These are phyloP conservation scores for Aspergillus fumigatiaffinis DNA, from an alignment of 2,329 filamentous ascomycete genomes.

Conservation along the genomic window DNA sequence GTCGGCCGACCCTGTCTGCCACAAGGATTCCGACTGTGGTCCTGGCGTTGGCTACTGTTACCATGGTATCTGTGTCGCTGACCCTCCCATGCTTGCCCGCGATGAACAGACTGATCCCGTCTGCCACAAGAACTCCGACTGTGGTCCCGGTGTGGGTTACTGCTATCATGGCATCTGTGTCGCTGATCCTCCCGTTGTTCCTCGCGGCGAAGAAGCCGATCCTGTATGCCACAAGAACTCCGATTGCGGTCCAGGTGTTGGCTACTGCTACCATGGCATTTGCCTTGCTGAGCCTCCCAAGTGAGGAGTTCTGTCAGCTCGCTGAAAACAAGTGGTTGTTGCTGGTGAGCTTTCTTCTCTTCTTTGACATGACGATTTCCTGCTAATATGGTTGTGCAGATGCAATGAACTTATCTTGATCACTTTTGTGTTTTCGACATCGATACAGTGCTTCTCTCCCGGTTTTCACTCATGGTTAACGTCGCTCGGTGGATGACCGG, in stretches of 20 bases:
- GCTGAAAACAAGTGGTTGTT: not conserved
- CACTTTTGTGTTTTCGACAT: not conserved
- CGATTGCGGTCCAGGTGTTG: conserved; percentile 1
- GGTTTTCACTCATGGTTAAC: not conserved
- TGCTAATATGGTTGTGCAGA: not conserved
- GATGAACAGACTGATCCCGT: not conserved
- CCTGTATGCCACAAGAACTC: not conserved
- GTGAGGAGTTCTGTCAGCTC: not conserved
- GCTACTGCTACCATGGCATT: conserved; percentile 4
- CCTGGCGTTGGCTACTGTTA: not conserved
- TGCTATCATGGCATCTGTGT: not conserved
- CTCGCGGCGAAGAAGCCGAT: not conserved
- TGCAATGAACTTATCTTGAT: not conserved
- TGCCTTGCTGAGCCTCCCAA: not conserved
- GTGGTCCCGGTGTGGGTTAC: not conserved
- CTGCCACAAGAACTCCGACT: not conserved
- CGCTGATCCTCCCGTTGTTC: not conserved
- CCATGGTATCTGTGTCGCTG: not conserved
- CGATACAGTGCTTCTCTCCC: not conserved
- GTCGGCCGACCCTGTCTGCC: not conserved
- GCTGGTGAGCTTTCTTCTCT: not conserved
- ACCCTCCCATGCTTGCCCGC: not conserved
- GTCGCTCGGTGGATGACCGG: not conserved
- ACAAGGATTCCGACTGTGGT: not conserved
- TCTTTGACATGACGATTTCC: not conserved